Evolutionary conservation across 306 rosid species (phyloP).

Genomic region (Comarum palustre): DNA sequence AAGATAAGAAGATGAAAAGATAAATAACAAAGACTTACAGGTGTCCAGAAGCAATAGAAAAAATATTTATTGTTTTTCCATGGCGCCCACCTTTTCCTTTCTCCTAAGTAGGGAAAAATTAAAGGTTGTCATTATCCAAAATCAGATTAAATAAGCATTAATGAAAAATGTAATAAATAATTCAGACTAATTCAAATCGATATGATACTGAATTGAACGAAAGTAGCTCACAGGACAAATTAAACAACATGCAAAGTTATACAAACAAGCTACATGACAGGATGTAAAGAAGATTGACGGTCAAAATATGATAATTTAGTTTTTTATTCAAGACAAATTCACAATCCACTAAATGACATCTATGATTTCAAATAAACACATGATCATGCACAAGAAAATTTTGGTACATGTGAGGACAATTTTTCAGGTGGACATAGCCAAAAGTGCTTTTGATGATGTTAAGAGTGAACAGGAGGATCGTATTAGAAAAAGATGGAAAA

Average conservation of each 20-base stretch:
- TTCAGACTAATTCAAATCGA: not conserved
- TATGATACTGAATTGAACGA: not conserved
- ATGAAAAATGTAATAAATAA: not conserved
- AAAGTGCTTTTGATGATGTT: not conserved
- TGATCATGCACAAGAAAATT: not conserved
- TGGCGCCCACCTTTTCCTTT: conserved; percentile 56
- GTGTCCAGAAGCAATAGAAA: conserved; percentile 98
- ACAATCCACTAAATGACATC: not conserved
- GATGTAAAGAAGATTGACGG: not conserved
- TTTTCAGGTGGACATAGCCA: not conserved
- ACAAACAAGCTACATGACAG: not conserved
- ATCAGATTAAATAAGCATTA: not conserved
- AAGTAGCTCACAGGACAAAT: not conserved
- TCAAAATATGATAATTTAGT: not conserved
- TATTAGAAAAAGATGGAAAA: not conserved
- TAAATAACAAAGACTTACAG: conserved; percentile 58
- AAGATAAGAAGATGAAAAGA: conserved; percentile 17
- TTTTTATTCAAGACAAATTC: not conserved
- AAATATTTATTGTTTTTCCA: conserved; percentile 85
- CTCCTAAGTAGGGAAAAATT: conserved; percentile 45
- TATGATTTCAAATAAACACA: not conserved
- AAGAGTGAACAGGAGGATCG: not conserved
- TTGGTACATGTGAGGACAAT: not conserved
- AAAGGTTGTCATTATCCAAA: conserved; percentile 14
- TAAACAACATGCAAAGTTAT: not conserved